Evolutionary conservation across 306 rosid species (phyloP).

Genomic region (Leucaena leucocephala): DNA sequence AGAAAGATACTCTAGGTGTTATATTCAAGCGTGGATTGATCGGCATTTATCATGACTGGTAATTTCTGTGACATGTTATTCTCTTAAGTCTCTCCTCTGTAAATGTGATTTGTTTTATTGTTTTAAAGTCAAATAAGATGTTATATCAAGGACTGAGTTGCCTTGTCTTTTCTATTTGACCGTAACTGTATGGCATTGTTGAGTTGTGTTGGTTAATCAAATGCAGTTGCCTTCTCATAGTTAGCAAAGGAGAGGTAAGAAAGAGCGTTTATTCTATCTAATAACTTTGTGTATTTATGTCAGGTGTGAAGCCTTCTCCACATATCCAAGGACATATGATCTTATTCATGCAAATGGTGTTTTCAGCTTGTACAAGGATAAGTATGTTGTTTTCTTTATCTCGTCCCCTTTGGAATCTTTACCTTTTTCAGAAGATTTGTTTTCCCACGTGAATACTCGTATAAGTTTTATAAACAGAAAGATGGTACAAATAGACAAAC

Average conservation of each 20-base stretch:
- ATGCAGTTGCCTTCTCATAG: neutral
- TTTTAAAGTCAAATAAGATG: neutral
- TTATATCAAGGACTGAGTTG: neutral
- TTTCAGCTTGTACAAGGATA: conserved; percentile 72
- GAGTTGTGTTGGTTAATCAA: neutral
- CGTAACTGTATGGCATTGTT: neutral
- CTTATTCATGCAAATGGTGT: conserved; percentile 80
- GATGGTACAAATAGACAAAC: conserved; percentile 14
- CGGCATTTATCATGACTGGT: conserved; percentile 51
- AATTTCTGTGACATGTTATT: conserved; percentile 31
- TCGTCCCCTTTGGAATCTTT: neutral
- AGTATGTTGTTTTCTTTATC: conserved; percentile 35
- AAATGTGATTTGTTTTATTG: neutral
- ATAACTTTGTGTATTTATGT: neutral
- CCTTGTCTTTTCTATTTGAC: conserved; percentile 25
- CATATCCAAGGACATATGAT: conserved; percentile 92
- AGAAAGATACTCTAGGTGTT: conserved; percentile 70
- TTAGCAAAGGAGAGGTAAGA: neutral
- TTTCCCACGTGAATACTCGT: conserved; percentile 9
- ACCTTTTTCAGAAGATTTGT: conserved; percentile 5
- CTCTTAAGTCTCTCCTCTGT: neutral
- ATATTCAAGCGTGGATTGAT: conserved; percentile 56
- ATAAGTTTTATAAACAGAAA: conserved; percentile 11
- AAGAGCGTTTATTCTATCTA: neutral
- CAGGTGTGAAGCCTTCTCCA: conserved; percentile 91